These are phyloP conservation scores for Cadophora sp. DNA, from an alignment of 2,329 filamentous ascomycete genomes.

Conservation along the genomic window DNA sequence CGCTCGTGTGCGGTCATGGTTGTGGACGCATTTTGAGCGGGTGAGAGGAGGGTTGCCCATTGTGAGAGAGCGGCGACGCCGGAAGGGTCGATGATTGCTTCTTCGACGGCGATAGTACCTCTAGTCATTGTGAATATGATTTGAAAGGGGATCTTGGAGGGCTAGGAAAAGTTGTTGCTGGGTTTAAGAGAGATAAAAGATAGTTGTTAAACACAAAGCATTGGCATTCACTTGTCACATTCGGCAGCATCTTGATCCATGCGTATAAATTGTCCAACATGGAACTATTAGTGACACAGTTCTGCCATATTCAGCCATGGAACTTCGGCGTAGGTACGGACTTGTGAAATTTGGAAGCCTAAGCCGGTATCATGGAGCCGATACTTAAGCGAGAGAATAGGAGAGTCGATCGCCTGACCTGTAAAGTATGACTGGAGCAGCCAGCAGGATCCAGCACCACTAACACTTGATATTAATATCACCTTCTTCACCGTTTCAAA, in stretches of 20 bases:
- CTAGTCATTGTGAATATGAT: not conserved
- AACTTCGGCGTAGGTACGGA: too few relatives aligned
- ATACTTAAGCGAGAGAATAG: not conserved
- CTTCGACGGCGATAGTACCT: constrained; percentile 36
- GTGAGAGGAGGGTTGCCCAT: constrained; percentile 31
- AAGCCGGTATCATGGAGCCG: not conserved
- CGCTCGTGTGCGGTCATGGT: constrained; percentile 62
- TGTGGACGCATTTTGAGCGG: constrained; percentile 43
- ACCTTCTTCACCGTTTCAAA: too few relatives aligned
- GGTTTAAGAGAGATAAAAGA: not conserved
- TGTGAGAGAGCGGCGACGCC: constrained; percentile 24
- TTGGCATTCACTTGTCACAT: constrained; percentile 33
- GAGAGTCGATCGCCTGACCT: too few relatives aligned
- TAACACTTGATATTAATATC: too few relatives aligned
- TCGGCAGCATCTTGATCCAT: constrained; percentile 6
- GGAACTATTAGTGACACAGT: not conserved
- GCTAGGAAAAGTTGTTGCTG: too few relatives aligned
- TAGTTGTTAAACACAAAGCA: too few relatives aligned
- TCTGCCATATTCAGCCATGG: not conserved
- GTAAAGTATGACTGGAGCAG: too few relatives aligned
- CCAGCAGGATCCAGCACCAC: too few relatives aligned
- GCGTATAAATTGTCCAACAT: not conserved
- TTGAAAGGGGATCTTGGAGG: too few relatives aligned
- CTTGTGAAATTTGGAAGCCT: not conserved
- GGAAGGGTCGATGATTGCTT: constrained; percentile 33